phyloP scores from a whole-genome alignment of 2,329 filamentous ascomycete genomes.

The Fusarium udum region DNA sequence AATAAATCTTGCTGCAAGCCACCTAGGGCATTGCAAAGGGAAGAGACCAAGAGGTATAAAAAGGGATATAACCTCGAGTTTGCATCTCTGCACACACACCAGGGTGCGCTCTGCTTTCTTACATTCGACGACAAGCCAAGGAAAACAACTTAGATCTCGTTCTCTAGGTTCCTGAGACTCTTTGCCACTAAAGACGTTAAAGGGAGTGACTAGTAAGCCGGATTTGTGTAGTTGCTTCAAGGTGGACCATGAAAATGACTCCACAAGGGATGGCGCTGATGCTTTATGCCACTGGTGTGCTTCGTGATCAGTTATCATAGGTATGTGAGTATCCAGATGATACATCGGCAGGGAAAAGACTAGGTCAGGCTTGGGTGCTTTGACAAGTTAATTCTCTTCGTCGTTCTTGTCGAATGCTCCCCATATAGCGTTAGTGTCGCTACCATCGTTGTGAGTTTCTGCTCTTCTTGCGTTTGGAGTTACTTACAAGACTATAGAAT shows the following conservation, averaged over 20 bases:
- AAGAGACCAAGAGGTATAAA: too few relatives aligned
- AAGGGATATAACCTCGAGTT: too few relatives aligned
- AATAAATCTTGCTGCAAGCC: too few relatives aligned
- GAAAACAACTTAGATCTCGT: not conserved
- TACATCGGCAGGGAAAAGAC: not conserved
- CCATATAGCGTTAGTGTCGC: not conserved
- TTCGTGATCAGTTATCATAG: fast-evolving
- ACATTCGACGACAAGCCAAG: not conserved
- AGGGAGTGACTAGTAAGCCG: not conserved
- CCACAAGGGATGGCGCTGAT: not conserved
- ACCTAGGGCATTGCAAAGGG: too few relatives aligned
- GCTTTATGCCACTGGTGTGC: not conserved
- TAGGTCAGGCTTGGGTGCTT: not conserved
- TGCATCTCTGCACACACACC: too few relatives aligned
- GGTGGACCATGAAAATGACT: not conserved
- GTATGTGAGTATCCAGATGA: not conserved
- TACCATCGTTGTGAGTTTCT: not conserved
- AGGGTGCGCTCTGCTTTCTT: not conserved
- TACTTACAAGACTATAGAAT: not conserved
- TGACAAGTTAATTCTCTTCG: fast-evolving
- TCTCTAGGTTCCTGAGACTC: not conserved
- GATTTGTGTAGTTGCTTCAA: fast-evolving
- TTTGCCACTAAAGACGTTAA: not conserved
- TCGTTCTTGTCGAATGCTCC: not conserved
- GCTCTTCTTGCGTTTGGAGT: not conserved